These are phyloP conservation scores for Monoraphidium neglectum DNA, from an alignment of 139 green algal genomes.

Conservation along the genomic window DNA sequence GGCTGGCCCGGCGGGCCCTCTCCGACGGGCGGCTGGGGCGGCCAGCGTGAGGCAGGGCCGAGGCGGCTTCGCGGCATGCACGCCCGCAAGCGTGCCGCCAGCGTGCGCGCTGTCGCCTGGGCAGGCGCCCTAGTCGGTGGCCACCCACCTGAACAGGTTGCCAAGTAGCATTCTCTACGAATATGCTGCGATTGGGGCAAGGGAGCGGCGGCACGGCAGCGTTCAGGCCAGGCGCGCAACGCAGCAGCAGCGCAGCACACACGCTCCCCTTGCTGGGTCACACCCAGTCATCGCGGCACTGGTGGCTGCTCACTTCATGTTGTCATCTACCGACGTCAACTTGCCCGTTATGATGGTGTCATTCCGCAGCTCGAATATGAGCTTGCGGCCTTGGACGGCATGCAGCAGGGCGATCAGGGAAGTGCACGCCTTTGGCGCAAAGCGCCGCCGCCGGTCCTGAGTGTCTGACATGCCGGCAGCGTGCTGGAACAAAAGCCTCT, in stretches of 20 bases:
- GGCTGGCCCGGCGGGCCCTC: too few species aligned
- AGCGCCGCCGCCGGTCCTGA: too few species aligned
- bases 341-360: constrained; percentile 11
- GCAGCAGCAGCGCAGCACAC: neutral
- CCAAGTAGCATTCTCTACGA: constrained; percentile 15
- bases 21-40: too few species aligned
- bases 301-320: constrained; percentile 12
- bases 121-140: neutral
- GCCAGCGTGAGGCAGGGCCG: too few species aligned
- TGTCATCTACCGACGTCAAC: neutral
- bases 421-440: too few species aligned
- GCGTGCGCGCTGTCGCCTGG: neutral
- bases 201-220: neutral
- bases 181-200: neutral
- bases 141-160: constrained; percentile 6
- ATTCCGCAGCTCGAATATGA: constrained; percentile 17
- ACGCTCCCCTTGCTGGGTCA: neutral
- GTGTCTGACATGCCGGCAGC: too few species aligned
- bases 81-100: neutral
- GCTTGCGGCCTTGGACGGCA: constrained; percentile 5
- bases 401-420: constrained; percentile 11
- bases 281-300: too few species aligned
- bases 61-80: too few species aligned
- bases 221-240: neutral
- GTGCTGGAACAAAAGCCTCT: too few species aligned